Conservation (phyloP, 2,329 filamentous ascomycete species). For the Albifimbria verrucaria region DNA sequence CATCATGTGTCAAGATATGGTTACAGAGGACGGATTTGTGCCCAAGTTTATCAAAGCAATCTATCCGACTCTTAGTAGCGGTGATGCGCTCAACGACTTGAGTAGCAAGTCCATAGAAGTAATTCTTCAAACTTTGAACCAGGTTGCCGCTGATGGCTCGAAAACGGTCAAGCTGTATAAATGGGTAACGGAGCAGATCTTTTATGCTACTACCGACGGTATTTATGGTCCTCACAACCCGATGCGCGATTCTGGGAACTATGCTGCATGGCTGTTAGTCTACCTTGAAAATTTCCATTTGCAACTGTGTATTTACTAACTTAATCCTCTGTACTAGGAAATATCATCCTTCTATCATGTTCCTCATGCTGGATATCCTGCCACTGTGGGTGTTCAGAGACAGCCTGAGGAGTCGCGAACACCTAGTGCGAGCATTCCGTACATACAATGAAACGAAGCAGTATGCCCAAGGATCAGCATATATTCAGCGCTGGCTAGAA, state of each 20-base stretch:
- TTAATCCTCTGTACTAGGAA: background rate
- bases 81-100: background rate
- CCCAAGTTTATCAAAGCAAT: background rate
- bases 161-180: background rate
- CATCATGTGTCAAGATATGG: background rate
- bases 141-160: background rate
- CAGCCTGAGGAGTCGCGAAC: background rate
- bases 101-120: background rate
- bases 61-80: background rate
- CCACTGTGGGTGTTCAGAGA: conserved; percentile 1
- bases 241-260: conserved; percentile 1
- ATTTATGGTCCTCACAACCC: conserved; percentile 1
- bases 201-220: conserved; percentile 1
- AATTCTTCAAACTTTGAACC: background rate
- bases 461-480: background rate
- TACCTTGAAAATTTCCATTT: background rate
- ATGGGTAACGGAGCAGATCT: background rate
- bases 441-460: background rate
- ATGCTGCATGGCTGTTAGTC: conserved; percentile 1
- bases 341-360: conserved; percentile 3
- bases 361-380: conserved; percentile 3
- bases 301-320: background rate
- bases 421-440: background rate
- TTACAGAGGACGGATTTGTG: background rate
- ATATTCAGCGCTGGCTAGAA: background rate